Conservation (phyloP, 2,329 filamentous ascomycete species). For the Aureobasidium leucospermi region DNA sequence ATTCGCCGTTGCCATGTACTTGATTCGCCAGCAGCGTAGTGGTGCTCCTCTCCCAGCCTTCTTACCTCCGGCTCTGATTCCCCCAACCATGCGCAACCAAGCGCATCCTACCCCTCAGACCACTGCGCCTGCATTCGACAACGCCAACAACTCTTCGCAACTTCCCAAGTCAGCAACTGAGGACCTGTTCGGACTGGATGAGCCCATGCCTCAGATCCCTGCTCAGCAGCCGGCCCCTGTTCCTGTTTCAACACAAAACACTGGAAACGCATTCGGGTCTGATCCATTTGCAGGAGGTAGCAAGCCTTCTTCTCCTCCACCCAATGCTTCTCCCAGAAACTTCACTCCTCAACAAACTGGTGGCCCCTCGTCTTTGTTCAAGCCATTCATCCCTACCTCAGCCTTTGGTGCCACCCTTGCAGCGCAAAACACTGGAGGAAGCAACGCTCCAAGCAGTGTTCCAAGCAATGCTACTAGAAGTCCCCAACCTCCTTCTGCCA, state of each 20-base stretch:
- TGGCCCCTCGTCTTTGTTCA: slow-evolving; percentile 52
- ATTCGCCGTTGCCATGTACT: slow-evolving; percentile 95
- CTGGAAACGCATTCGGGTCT: slow-evolving; percentile 55
- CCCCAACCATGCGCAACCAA: slow-evolving; percentile 72
- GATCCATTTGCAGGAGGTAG: slow-evolving; percentile 55
- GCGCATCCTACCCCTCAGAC: slow-evolving; percentile 39
- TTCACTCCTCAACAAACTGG: slow-evolving; percentile 23
- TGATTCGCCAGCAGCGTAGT: slow-evolving; percentile 83
- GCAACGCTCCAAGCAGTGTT: slow-evolving; percentile 33
- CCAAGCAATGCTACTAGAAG: slow-evolving; percentile 27
- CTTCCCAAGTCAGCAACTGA: slow-evolving; percentile 76
- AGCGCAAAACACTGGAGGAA: slow-evolving; percentile 64
- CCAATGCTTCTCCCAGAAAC: slow-evolving; percentile 18
- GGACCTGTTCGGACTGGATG: slow-evolving; percentile 87
- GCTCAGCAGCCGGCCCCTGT: slow-evolving; percentile 33
- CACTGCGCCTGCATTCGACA: slow-evolving; percentile 48
- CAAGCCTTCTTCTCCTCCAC: slow-evolving; percentile 41
- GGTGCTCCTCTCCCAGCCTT: slow-evolving; percentile 62
- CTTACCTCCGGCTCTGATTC: slow-evolving; percentile 75
- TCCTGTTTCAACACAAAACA: slow-evolving; percentile 56
- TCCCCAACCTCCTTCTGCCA: slow-evolving; percentile 33
- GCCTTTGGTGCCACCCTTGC: slow-evolving; percentile 81
- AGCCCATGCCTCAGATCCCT: slow-evolving; percentile 47
- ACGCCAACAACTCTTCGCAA: slow-evolving; percentile 34
- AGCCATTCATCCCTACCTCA: slow-evolving; percentile 86